A percentile compares a stretch with the other conserved stretches of the same genome.
These are phyloP conservation scores for Epichloe glyceriae DNA, from an alignment of 2,329 filamentous ascomycete species.

Conservation along the genomic window DNA sequence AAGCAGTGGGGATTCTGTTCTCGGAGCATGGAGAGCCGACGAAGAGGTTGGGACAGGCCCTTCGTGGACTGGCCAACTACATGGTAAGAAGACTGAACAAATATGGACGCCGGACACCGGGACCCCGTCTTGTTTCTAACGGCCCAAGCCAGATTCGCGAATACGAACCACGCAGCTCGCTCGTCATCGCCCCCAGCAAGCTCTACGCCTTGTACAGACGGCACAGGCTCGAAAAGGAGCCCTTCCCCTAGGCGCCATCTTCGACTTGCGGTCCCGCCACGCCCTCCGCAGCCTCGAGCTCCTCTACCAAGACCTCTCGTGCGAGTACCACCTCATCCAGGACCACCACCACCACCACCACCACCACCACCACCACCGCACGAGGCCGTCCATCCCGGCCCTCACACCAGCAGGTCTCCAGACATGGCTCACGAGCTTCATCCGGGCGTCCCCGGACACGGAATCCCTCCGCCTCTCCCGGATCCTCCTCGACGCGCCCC, in stretches of 20 bases:
- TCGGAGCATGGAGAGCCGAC: conserved; percentile 55
- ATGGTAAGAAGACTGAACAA: conserved; percentile 38
- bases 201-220: conserved; percentile 60
- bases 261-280: conserved; percentile 26
- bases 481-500: conserved; percentile 57
- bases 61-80: conserved; percentile 61
- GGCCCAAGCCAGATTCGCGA: conserved; percentile 16
- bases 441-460: conserved; percentile 62
- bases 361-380: conserved; percentile 26
- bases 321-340: conserved; percentile 54
- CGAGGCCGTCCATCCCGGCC: conserved; percentile 46
- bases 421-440: conserved; percentile 58
- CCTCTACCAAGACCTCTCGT: conserved; percentile 41
- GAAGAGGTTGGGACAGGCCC: conserved; percentile 52
- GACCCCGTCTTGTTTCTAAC: neutral
- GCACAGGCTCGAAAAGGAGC: conserved; percentile 50
- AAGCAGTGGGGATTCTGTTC: conserved; percentile 65
- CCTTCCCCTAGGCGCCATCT: conserved; percentile 53
- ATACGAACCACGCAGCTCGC: conserved; percentile 17
- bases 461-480: conserved; percentile 59
- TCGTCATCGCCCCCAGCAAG: conserved; percentile 66
- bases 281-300: conserved; percentile 21
- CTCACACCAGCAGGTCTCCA: conserved; percentile 57
- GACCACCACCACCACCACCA: conserved; percentile 23
- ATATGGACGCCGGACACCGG: no score